phyloP scores from a whole-genome alignment of 176 grass and related monocot species.

The Saccharum officinarum region DNA sequence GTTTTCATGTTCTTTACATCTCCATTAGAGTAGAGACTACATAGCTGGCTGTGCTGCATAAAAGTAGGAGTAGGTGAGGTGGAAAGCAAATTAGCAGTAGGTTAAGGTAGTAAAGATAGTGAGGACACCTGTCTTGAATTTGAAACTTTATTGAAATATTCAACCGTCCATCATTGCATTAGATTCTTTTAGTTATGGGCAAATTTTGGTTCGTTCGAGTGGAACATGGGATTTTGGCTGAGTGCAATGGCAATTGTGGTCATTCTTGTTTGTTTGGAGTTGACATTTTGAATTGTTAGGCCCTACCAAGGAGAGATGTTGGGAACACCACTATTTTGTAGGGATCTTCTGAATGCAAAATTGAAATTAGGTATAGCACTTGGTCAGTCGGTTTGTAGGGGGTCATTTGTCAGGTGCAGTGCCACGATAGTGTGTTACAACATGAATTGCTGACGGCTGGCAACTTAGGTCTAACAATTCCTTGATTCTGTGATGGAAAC shows the following conservation, averaged over 20 bases:
- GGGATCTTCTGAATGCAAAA: conserved; percentile 26
- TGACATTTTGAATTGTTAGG: conserved; percentile 39
- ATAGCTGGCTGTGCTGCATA: conserved; percentile 18
- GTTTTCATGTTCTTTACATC: background rate
- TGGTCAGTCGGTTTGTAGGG: conserved; percentile 23
- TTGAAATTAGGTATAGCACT: conserved; percentile 37
- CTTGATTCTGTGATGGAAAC: conserved; percentile 32
- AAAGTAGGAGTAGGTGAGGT: background rate
- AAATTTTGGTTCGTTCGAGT: conserved; percentile 16
- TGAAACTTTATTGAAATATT: conserved; percentile 15
- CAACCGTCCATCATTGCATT: conserved; percentile 21
- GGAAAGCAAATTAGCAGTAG: conserved; percentile 19
- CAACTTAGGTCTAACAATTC: conserved; percentile 36
- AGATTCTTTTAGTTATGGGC: conserved; percentile 25
- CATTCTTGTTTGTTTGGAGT: conserved; percentile 14
- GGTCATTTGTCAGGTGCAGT: conserved; percentile 33
- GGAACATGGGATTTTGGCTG: conserved; percentile 30
- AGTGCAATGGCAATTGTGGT: conserved; percentile 5
- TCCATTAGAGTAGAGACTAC: conserved; percentile 24
- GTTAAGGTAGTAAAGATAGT: conserved; percentile 25
- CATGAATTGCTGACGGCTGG: conserved; percentile 37
- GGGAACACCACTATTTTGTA: conserved; percentile 26
- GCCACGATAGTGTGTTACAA: conserved; percentile 20
- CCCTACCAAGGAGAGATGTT: conserved; percentile 48
- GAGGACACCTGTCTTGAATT: conserved; percentile 16